Conservation (phyloP, 805 yeast species). For the Zygosaccharomyces siamensis region DNA sequence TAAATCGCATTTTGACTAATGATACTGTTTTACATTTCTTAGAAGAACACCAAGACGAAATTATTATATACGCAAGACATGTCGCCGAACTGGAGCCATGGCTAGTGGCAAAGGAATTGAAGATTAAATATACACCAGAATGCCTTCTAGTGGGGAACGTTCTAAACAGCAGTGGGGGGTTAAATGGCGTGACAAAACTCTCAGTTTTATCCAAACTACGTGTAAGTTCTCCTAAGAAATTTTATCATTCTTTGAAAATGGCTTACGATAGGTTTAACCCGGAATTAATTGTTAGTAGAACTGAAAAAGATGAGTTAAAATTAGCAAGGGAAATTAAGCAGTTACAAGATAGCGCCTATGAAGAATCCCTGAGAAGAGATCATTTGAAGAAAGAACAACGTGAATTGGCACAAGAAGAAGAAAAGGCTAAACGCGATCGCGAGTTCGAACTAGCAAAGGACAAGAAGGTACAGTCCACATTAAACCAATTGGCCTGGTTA, state of each 20-base stretch:
- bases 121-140: slow-evolving; percentile 52
- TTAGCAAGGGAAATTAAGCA: slow-evolving; percentile 53
- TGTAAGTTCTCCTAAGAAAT: slow-evolving; percentile 31
- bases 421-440: slow-evolving; percentile 2
- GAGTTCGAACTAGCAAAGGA: slow-evolving; percentile 12
- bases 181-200: slow-evolving; percentile 33
- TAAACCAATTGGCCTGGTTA: slow-evolving; percentile 23
- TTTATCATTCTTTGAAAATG: slow-evolving; percentile 36
- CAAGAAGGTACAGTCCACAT: slow-evolving; percentile 16
- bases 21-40: slow-evolving; percentile 39
- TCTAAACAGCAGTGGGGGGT: slow-evolving; percentile 40
- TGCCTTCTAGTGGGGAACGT: slow-evolving; percentile 51
- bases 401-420: slow-evolving; percentile 22
- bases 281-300: slow-evolving; percentile 54
- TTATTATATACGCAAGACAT: slow-evolving; percentile 61
- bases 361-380: slow-evolving; percentile 55
- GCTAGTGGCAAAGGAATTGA: slow-evolving; percentile 55
- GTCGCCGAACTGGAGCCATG: slow-evolving; percentile 60
- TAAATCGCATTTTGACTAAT: slow-evolving; percentile 45
- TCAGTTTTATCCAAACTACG: slow-evolving; percentile 34
- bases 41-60: slow-evolving; percentile 37
- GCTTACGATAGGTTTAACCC: slow-evolving; percentile 55
- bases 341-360: slow-evolving; percentile 64
- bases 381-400: slow-evolving; percentile 47
- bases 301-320: slow-evolving; percentile 56